Evolutionary conservation across 495 filamentous ascomycete genomes (phyloP), one percentile per base, ranked within the genome.

Genomic region (Xylaria palmicola): DNA sequence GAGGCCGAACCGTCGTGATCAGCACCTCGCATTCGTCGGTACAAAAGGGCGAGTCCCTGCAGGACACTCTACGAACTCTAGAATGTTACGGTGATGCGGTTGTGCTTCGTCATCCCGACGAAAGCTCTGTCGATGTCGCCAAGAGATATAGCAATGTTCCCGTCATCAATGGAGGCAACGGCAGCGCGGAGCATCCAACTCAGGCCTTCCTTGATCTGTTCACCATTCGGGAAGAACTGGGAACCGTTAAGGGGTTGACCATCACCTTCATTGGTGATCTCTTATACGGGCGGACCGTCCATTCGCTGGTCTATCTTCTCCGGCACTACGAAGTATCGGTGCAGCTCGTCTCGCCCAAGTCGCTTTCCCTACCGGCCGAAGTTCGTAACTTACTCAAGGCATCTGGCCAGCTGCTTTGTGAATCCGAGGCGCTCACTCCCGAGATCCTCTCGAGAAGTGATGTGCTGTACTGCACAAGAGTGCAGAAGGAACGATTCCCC

Each of bases 181-280:
- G 94, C 59, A 89, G 88, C 73, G 83, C 90, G 64, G 94, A 98
- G 78, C 94, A 98, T 75, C 94, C 94, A 3, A 98, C 95, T 0
- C 94, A 98, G 76, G 94, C 94, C 4, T 92, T 98, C 86, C 83
- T 97, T n/a, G 94, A 98, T 69, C 85, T 98, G 63, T 98, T 96
- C 82, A 98, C 94, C 37, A 97, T 98, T 73, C 88, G 95, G 56
- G 92, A 98, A 75, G 94, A 98, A 76, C 82, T 98, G 19, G 94
- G 94, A 56, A 96, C 91, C 4, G 93, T 98, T 53, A 90, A 90
- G 65, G 92, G 91, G 40, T 80, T 98, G 62, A 96, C 91, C 49
- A 93, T 98, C 72, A 98, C 94, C 53, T 98, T 98, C 73, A 84
- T 87, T 51, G 94, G 94, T 67, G 94, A 98, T 68, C 85, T 98